Evolutionary conservation across 257 asterid genomes (phyloP).

Genomic region (Ilex aquifolium): DNA sequence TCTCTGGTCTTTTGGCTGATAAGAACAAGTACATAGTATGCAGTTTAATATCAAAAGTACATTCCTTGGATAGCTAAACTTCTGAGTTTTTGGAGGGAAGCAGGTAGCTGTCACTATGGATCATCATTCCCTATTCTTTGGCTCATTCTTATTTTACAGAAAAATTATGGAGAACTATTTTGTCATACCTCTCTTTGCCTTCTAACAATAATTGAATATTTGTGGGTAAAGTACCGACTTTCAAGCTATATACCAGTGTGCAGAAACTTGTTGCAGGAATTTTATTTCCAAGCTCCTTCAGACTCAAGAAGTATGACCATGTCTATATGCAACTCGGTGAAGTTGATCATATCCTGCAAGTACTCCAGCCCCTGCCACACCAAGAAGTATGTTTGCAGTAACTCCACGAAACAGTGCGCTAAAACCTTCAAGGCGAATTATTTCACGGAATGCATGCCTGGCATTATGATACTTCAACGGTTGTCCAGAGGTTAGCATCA

Average conservation of each 20-base stretch:
- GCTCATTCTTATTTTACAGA: too few species aligned
- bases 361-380: conserved; percentile 96
- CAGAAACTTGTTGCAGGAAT: background rate
- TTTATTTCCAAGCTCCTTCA: conserved; percentile 49
- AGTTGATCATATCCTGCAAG: conserved; percentile 95
- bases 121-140: background rate
- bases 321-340: conserved; percentile 49
- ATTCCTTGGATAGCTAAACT: background rate
- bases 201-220: too few species aligned
- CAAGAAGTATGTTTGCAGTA: conserved; percentile 80
- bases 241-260: background rate
- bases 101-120: background rate
- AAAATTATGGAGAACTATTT: too few species aligned
- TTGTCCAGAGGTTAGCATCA: conserved; percentile 97
- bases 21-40: background rate
- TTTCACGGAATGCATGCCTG: conserved; percentile 65
- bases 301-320: conserved; percentile 42
- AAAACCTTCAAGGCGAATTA: conserved; percentile 60
- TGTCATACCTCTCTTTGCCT: too few species aligned
- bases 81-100: background rate
- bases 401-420: conserved; percentile 73
- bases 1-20: background rate
- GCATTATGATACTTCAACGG: conserved; percentile 58
- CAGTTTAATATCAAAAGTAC: too few species aligned
- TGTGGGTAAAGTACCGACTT: background rate